These are phyloP conservation scores for Solanum chacoense DNA, from an alignment of 305 asterid species.

Conservation along the genomic window DNA sequence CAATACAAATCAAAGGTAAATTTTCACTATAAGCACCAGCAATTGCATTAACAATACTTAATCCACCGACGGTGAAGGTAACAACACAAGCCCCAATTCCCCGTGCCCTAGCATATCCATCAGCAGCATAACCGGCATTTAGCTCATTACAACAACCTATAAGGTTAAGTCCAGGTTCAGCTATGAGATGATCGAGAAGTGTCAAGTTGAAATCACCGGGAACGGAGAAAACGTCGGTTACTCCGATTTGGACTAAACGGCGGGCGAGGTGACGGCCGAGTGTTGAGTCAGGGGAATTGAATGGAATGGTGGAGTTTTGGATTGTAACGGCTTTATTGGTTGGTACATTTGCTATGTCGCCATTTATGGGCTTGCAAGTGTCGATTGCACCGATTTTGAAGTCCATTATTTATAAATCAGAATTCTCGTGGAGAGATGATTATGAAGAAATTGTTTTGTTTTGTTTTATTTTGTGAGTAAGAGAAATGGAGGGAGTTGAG, in stretches of 20 bases:
- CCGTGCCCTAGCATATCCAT: conserved; percentile 77
- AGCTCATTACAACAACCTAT: conserved; percentile 90
- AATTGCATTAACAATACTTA: conserved; percentile 75
- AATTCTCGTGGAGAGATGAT: neutral
- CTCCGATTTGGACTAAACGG: conserved; percentile 75
- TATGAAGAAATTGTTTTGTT: neutral
- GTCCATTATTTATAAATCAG: conserved; percentile 26
- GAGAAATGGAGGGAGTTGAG: neutral
- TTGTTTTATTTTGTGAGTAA: neutral
- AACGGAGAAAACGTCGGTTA: conserved; percentile 56
- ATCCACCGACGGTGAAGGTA: conserved; percentile 82
- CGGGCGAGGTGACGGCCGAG: conserved; percentile 90
- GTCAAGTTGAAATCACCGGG: conserved; percentile 58
- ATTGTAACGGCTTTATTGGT: conserved; percentile 25
- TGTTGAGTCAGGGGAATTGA: conserved; percentile 50
- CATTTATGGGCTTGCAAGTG: conserved; percentile 24
- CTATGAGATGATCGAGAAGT: conserved; percentile 42
- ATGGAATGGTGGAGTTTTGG: conserved; percentile 19
- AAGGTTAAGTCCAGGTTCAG: conserved; percentile 71
- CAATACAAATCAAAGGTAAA: conserved; percentile 72
- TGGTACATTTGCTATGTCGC: conserved; percentile 33
- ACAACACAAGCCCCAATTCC: conserved; percentile 90
- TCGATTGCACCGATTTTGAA: conserved; percentile 42
- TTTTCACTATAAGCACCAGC: conserved; percentile 95
- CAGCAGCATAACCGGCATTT: conserved; percentile 89